Percentiles rank a stretch among this genome's conserved stretches.
These are phyloP conservation scores for Leishmania turanica DNA, from an alignment of 208 protist species.

Conservation along the genomic window DNA sequence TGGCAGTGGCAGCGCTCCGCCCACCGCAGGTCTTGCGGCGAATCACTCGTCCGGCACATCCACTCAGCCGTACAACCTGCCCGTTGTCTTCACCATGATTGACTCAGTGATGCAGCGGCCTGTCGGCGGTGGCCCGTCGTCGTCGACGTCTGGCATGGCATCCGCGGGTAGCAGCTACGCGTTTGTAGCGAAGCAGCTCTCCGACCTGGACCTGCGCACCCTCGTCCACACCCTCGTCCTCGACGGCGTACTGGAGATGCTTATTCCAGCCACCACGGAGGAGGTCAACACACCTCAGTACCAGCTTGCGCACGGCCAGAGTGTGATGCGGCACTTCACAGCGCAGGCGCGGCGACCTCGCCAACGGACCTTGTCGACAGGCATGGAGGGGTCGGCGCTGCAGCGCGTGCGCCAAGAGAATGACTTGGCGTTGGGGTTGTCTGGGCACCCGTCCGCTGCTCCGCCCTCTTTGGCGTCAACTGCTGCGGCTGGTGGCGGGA, in stretches of 20 bases:
- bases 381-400: background rate
- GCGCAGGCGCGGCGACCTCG: conserved; percentile 16
- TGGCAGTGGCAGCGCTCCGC: background rate
- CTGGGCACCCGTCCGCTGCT: background rate
- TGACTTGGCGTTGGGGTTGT: background rate
- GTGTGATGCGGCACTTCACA: conserved; percentile 80
- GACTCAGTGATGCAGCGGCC: conserved; percentile 10
- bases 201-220: conserved; percentile 54
- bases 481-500: background rate
- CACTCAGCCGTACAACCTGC: background rate
- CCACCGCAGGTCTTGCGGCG: background rate
- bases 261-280: conserved; percentile 16
- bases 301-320: conserved; percentile 50
- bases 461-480: background rate
- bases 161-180: background rate
- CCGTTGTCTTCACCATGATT: conserved; percentile 25
- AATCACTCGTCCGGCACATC: background rate
- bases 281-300: conserved; percentile 43
- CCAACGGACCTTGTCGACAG: background rate
- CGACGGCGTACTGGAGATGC: conserved; percentile 75
- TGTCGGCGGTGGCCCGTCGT: background rate
- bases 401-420: conserved; percentile 12
- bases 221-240: conserved; percentile 68
- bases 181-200: conserved; percentile 29
- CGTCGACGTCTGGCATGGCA: background rate